These are phyloP conservation scores for Trichoderma oligosporum DNA, from an alignment of 2,329 filamentous ascomycete genomes.

Conservation along the genomic window DNA sequence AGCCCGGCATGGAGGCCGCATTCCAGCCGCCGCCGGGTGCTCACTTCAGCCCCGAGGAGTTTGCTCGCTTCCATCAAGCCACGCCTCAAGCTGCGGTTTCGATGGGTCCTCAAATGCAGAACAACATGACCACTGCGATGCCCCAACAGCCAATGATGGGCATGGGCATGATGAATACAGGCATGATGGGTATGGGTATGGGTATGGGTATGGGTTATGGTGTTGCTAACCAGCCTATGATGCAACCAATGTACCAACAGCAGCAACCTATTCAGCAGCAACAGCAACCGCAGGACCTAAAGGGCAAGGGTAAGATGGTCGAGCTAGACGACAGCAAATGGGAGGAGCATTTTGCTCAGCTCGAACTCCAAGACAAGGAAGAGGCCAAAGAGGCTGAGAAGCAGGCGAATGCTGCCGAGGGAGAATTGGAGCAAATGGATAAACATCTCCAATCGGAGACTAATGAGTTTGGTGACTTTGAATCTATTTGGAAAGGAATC, in stretches of 20 bases:
- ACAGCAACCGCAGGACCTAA: conserved; percentile 50
- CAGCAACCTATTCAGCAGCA: conserved; percentile 48
- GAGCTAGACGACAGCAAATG: conserved; percentile 92
- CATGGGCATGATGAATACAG: no score
- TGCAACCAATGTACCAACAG: conserved; percentile 45
- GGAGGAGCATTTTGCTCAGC: conserved; percentile 93
- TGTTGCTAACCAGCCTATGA: conserved; percentile 45
- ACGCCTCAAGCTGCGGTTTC: conserved; percentile 52
- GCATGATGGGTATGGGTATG: conserved; percentile 50
- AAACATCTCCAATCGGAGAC: conserved; percentile 63
- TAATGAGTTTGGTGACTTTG: conserved; percentile 79
- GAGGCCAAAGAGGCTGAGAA: conserved; percentile 50
- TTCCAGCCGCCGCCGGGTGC: conserved; percentile 57
- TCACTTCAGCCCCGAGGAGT: conserved; percentile 78
- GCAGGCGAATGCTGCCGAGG: conserved; percentile 69
- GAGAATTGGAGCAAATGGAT: conserved; percentile 86
- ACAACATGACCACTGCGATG: conserved; percentile 44
- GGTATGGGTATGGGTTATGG: conserved; percentile 51
- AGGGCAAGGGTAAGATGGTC: conserved; percentile 88
- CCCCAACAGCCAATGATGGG: conserved; percentile 60
- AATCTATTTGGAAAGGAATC: conserved; percentile 82
- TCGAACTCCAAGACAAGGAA: conserved; percentile 63
- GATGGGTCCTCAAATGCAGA: conserved; percentile 56
- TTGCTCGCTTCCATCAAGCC: conserved; percentile 78
- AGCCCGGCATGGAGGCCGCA: conserved; percentile 68